Evolutionary conservation across 2,329 filamentous ascomycete genomes (phyloP), one percentile per base, ranked within the genome.

Genomic region (Phyllosticta ampelicida): DNA sequence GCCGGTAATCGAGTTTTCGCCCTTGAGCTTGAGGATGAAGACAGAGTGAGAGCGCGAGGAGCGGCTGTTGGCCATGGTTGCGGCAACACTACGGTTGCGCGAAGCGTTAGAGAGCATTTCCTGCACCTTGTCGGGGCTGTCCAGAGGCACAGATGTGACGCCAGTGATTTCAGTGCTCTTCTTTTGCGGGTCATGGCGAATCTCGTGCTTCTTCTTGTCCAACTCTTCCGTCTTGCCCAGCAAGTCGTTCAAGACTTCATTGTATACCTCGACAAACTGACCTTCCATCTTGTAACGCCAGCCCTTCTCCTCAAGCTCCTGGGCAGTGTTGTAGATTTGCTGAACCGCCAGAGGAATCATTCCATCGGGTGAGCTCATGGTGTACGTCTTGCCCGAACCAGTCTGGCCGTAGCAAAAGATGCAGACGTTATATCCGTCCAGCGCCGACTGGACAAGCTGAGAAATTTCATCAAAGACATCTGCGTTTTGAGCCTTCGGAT

Each of bases 321-420:
- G 86, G 56, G 95, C 89, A 49, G 90, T 94, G 57, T 89, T 83
- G 71, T 96, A 96, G 63, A 99, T 96, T 77, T 97, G 92, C 63
- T 89, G 83, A 8, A 95, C 94, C 2, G 94, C 91, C 8, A 87
- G 83, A 1, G 94, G 92, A 60, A 99, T 99, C 86, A 99, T 96
- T 64, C 94, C 94, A 65, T 96, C 89, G 1, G 78, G 74, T 2
- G 89, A 94, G 9, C 89, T 95, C 94, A 99, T 99, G 3, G 94
- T 97, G 69, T 86, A 89, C 0, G 94, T 99, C 78, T 99, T 99
- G 61, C 94, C 94, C 18, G 91, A 94, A 3, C 94, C 94, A 0
- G 94, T 99, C 72, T 99, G 94, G 50, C 94, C 94, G 68, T 99
- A 99, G 69, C 91, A 96, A 75, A 99, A 96, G 62, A 99, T 97